Evolutionary conservation across 163 green algal species (phyloP).

Genomic region (Chlamydomonas reinhardtii): DNA sequence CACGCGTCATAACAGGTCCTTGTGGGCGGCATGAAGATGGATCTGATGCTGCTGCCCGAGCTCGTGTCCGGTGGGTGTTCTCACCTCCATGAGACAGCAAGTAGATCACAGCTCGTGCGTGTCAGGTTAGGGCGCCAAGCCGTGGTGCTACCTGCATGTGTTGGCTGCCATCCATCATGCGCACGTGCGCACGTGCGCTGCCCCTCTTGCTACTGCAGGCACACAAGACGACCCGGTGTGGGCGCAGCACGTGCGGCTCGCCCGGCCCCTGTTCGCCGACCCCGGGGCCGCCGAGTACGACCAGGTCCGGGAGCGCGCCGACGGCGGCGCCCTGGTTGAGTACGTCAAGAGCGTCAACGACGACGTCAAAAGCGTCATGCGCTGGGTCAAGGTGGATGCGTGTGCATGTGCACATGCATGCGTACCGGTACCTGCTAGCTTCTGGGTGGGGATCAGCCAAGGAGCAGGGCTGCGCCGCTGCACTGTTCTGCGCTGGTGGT

Average conservation of each 20-base stretch:
- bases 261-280: background rate
- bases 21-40: background rate
- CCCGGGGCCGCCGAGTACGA: background rate
- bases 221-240: background rate
- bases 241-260: background rate
- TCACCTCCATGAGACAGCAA: no score
- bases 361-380: background rate
- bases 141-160: no score
- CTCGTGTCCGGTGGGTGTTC: background rate
- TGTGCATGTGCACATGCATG: background rate
- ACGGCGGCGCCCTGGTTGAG: background rate
- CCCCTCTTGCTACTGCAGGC: background rate
- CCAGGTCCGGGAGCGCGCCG: background rate
- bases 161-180: no score
- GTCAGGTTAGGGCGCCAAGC: no score
- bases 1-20: background rate
- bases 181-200: no score
- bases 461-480: no score
- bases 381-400: background rate
- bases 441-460: no score
- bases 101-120: no score
- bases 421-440: no score
- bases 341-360: background rate
- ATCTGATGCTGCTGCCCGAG: background rate
- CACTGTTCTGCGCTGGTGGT: no score